Evolutionary conservation across 2,329 filamentous ascomycete species (phyloP), one percentile per base, ranked within the genome.

Genomic region (Cladosporium sp.): DNA sequence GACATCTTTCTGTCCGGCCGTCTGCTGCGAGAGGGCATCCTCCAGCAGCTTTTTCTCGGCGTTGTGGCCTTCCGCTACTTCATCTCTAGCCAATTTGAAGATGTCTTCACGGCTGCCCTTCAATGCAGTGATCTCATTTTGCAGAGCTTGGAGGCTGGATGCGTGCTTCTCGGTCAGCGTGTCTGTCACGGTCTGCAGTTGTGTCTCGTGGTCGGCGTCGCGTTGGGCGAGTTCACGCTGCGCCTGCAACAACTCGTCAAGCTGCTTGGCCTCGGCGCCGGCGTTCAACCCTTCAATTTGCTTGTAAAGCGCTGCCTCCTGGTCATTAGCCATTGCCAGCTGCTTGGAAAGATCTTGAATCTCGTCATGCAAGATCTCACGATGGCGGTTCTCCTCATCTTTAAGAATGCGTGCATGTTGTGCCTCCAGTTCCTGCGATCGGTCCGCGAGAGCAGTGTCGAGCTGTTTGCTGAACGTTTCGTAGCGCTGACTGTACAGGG

Each of bases 281-380:
- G 31, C 29, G 23, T 29, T 44, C 16, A 63, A 10, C 10, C 56
- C 50, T 28, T 63, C 61, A 33, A 63, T 56, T 35, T 63, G 33
- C 33, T 65, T 44, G 28, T 53, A 66, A 46, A 69, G 66, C 57
- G 68, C 65, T 1, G 56, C 46, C 37, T 67, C 63, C 10, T 67
- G 62, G 11, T 64, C 67, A 21, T 65, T 69, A 44, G 68, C 57
- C 46, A 49, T 50, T 11, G 50, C 67, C 53, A 68, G 44, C 44
- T 61, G 65, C 60, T 53, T 62, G 14, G 60, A 53, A 28, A 61
- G 61, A 29, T 66, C 62, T 16, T 50, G 21, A 21, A 56, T 56
- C 35, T 63, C 61, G 1, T 62, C 60, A n/a, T 62, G 60, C 31
- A 62, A 28, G 10, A 62, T 62, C 7, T 62, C 60, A 8, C 60